phyloP scores from a whole-genome alignment of 148 eudicot genomes.

The Drosera capensis region DNA sequence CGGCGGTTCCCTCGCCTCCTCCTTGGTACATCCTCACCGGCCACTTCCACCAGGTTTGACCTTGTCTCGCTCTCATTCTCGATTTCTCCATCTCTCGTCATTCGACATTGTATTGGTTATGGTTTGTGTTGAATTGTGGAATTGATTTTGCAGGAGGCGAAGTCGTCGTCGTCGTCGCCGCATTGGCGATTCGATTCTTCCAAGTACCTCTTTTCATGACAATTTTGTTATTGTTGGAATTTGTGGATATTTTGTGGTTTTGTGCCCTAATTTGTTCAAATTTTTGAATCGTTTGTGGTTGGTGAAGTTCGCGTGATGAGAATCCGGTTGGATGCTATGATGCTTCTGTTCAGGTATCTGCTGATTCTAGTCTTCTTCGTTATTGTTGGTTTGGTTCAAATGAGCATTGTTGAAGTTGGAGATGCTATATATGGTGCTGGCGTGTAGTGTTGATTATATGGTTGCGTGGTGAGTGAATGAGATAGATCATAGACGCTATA shows the following conservation, averaged over 20 bases:
- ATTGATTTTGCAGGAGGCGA: neutral
- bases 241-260: too few species aligned
- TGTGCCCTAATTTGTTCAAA: neutral
- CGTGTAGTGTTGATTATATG: too few species aligned
- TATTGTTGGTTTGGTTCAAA: too few species aligned
- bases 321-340: slow-evolving; percentile 67
- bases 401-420: neutral
- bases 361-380: neutral
- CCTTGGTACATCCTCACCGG: slow-evolving; percentile 63
- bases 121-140: neutral
- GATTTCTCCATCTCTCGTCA: neutral
- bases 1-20: slow-evolving; percentile 25
- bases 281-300: too few species aligned
- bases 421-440: neutral
- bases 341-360: slow-evolving; percentile 73
- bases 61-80: slow-evolving; percentile 1
- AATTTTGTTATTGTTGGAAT: too few species aligned
- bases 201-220: too few species aligned
- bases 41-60: slow-evolving; percentile 43
- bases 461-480: too few species aligned
- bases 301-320: slow-evolving; percentile 36
- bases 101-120: neutral
- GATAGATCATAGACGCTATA: too few species aligned
- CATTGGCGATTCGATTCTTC: too few species aligned
- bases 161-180: neutral